A percentile compares a stretch with the other conserved stretches of the same genome.
Evolutionary conservation across 208 protist species (phyloP).

Genomic region (Histomonas meleagridis): DNA sequence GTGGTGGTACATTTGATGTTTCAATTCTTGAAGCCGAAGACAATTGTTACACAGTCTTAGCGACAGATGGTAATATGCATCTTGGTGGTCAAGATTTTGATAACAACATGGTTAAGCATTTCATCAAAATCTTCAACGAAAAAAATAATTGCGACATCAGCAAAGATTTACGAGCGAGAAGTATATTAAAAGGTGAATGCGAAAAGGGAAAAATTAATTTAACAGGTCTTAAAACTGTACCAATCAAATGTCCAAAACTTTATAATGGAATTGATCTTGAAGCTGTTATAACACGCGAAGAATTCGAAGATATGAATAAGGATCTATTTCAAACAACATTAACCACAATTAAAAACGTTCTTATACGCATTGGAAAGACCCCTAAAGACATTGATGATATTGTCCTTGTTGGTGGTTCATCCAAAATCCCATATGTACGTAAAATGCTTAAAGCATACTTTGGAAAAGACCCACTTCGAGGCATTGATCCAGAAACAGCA

Average conservation of each 20-base stretch:
- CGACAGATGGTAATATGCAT: constrained; percentile 55
- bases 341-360: constrained; percentile 42
- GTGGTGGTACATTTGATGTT: constrained; percentile 69
- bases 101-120: constrained; percentile 48
- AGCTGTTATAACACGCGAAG: constrained; percentile 44
- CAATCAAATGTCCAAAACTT: constrained; percentile 48
- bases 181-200: constrained; percentile 37
- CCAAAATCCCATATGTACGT: constrained; percentile 48
- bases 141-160: constrained; percentile 42
- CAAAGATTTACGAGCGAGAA: constrained; percentile 14
- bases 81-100: constrained; percentile 62
- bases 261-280: constrained; percentile 47
- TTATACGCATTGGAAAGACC: constrained; percentile 33
- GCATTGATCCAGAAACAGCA: constrained; percentile 55
- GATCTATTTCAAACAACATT: constrained; percentile 49
- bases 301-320: constrained; percentile 50
- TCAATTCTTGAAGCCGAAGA: constrained; percentile 53
- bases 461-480: constrained; percentile 50
- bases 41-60: constrained; percentile 55
- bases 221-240: constrained; percentile 43
- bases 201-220: constrained; percentile 45
- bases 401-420: constrained; percentile 54
- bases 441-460: constrained; percentile 53
- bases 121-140: constrained; percentile 44
- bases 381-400: constrained; percentile 49